Evolutionary conservation across 345 rosid species (phyloP).

Genomic region (Hevea brasiliensis): DNA sequence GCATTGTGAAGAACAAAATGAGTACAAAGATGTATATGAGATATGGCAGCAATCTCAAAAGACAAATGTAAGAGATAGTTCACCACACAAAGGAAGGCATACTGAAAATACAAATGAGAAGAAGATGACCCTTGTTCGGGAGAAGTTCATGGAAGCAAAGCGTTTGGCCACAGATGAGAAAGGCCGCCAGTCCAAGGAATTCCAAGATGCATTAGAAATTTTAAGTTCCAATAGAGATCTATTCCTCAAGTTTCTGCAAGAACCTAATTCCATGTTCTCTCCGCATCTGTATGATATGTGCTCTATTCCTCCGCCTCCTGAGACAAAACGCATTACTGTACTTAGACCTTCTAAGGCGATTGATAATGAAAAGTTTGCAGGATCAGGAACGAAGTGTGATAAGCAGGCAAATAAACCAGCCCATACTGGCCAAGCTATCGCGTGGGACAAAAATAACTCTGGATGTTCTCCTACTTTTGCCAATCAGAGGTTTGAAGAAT

Average conservation of each 20-base stretch:
- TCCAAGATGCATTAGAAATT: slow-evolving; percentile 77
- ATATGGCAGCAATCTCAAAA: slow-evolving; percentile 59
- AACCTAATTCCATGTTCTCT: slow-evolving; percentile 67
- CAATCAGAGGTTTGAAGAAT: slow-evolving; percentile 47
- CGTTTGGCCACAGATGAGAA: slow-evolving; percentile 70
- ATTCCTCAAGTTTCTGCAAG: slow-evolving; percentile 69
- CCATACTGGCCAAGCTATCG: slow-evolving; percentile 39
- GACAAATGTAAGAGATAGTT: slow-evolving; percentile 42
- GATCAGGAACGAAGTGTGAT: slow-evolving; percentile 45
- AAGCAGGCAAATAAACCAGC: slow-evolving; percentile 43
- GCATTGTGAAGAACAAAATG: slow-evolving; percentile 42
- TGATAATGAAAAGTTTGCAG: slow-evolving; percentile 51
- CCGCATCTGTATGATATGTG: slow-evolving; percentile 54
- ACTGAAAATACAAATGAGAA: slow-evolving; percentile 37
- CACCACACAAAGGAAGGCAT: slow-evolving; percentile 47
- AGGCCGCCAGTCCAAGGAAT: slow-evolving; percentile 74
- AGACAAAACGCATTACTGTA: slow-evolving; percentile 81
- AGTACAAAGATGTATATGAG: slow-evolving; percentile 62
- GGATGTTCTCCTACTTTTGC: slow-evolving; percentile 44
- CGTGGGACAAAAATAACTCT: slow-evolving; percentile 42
- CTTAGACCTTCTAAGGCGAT: slow-evolving; percentile 79
- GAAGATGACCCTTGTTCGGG: slow-evolving; percentile 77
- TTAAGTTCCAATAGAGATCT: slow-evolving; percentile 74
- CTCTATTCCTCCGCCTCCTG: slow-evolving; percentile 53
- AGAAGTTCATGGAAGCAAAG: slow-evolving; percentile 83